Conservation (phyloP, 2,329 filamentous ascomycete genomes). For the Aureobasidium vineae region DNA sequence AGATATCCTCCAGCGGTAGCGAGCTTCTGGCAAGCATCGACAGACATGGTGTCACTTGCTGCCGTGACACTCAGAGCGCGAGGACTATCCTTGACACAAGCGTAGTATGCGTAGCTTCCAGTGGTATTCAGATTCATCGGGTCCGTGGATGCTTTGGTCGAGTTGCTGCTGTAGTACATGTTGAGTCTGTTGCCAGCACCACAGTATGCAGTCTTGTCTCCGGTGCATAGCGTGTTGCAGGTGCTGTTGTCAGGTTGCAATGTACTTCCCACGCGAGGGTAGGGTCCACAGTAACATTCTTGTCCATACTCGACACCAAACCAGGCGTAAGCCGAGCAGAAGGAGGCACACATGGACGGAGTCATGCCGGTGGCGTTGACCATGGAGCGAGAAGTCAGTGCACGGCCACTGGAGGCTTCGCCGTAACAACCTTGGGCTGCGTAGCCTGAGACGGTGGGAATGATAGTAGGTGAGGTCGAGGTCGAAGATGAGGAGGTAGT, state of each 20-base stretch:
- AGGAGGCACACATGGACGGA: conserved; percentile 22
- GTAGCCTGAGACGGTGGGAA: conserved; percentile 32
- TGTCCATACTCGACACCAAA: conserved; percentile 29
- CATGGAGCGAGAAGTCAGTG: conserved; percentile 24
- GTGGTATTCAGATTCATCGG: background rate
- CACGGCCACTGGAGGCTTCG: conserved; percentile 28
- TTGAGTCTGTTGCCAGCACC: conserved; percentile 33
- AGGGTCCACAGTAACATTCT: conserved; percentile 29
- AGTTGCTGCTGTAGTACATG: conserved; percentile 24
- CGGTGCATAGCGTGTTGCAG: conserved; percentile 33
- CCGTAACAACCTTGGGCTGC: conserved; percentile 28
- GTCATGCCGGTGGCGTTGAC: conserved; percentile 25
- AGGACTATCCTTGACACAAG: conserved; percentile 5
- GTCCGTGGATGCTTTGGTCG: background rate
- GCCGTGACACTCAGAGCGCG: background rate
- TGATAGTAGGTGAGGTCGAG: conserved; percentile 29
- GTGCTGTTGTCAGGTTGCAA: conserved; percentile 2
- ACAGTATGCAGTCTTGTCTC: conserved; percentile 34
- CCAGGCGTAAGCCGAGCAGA: conserved; percentile 24
- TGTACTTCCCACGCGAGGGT: background rate
- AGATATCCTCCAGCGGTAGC: conserved; percentile 37
- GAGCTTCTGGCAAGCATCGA: conserved; percentile 40
- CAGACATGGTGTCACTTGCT: conserved; percentile 38
- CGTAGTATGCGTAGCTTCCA: background rate
- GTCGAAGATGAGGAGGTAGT: conserved; percentile 19